Base-by-base conservation (phyloP, 2,329 filamentous ascomycete species). In the Neocucurbitaria cava region DNA sequence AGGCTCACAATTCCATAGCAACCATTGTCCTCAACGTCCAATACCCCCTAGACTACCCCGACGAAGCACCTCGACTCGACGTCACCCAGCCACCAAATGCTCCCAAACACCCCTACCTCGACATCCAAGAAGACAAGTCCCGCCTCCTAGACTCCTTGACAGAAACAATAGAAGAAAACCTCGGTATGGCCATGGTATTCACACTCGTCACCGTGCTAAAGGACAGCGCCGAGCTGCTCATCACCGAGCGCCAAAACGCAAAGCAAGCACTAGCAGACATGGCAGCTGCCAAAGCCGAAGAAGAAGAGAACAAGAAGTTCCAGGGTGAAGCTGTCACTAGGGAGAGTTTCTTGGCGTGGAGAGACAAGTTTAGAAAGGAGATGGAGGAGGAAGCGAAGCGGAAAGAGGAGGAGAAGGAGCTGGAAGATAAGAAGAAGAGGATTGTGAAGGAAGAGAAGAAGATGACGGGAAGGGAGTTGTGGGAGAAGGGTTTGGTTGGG, bases 161-260 rank as follows among this genome's bases (percentile, higher is more conserved):
- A 35, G 87, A 89, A 15, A 90, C 89, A 0, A 89, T 97, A 31
- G 88, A 95, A 73, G 95, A 99, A 76, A 98, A 93, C 65, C 79
- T 98, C 55, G 95, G 95, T 59, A 98, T 98, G 89, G 91, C 92
- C 50, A 99, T 99, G 95, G 81, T 99, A 1, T 99, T 98, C 77
- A 92, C 94, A 0, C 81, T 99, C 21, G 89, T 96, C 49, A 91
- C 90, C 13, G 87, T 89, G 0, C 79, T 99, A 56, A 98, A 97
- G 74, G 95, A 99, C 54, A 83, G 85, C 46, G 94, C 93, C n/a
- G 95, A 99, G 79, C 83, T 88, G 65, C 84, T 99, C 54, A 87
- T 98, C 63, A 78, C 83, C 15, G 87, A 92, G 59, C 87, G 95
- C 41, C 86, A 87, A 69, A 85, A 86, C 53, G 89, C 82, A 8